A percentile compares a stretch with the other conserved stretches of the same genome.
Conservation (phyloP, 2,329 filamentous ascomycete species). For the Parastagonospora avenae region DNA sequence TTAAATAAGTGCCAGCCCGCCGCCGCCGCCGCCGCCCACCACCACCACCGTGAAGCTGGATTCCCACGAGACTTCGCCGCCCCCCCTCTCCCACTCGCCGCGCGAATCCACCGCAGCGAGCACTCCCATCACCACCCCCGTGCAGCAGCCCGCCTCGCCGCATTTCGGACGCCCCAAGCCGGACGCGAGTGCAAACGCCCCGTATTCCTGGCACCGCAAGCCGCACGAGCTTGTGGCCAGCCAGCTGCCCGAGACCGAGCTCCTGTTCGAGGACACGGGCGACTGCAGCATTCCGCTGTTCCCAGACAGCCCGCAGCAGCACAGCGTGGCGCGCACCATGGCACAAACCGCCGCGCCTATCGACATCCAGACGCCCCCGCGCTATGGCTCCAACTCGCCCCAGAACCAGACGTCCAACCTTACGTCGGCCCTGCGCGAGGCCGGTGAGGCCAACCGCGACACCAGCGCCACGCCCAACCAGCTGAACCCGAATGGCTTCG, state of each 20-base stretch:
- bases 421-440: slow-evolving; percentile 63
- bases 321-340: slow-evolving; percentile 50
- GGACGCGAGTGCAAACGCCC: slow-evolving; percentile 39
- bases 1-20: slow-evolving; percentile 2
- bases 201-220: slow-evolving; percentile 54
- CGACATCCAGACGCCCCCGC: slow-evolving; percentile 61
- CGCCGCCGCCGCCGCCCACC: slow-evolving; percentile 4
- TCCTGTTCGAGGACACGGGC: slow-evolving; percentile 49
- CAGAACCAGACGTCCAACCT: slow-evolving; percentile 67
- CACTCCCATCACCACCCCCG: slow-evolving; percentile 54
- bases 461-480: slow-evolving; percentile 48
- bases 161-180: slow-evolving; percentile 49
- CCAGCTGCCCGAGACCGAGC: slow-evolving; percentile 39
- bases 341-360: slow-evolving; percentile 61
- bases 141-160: slow-evolving; percentile 48
- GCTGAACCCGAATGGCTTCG: slow-evolving; percentile 42
- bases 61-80: slow-evolving; percentile 57
- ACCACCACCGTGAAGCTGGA: slow-evolving; percentile 56
- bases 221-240: slow-evolving; percentile 40
- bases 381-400: slow-evolving; percentile 63
- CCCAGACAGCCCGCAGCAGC: slow-evolving; percentile 36
- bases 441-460: slow-evolving; percentile 41
- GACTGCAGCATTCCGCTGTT: slow-evolving; percentile 50
- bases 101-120: slow-evolving; percentile 58
- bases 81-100: slow-evolving; percentile 59